phyloP scores from a whole-genome alignment of 257 asterid genomes.

The Nicotiana obtusifolia region DNA sequence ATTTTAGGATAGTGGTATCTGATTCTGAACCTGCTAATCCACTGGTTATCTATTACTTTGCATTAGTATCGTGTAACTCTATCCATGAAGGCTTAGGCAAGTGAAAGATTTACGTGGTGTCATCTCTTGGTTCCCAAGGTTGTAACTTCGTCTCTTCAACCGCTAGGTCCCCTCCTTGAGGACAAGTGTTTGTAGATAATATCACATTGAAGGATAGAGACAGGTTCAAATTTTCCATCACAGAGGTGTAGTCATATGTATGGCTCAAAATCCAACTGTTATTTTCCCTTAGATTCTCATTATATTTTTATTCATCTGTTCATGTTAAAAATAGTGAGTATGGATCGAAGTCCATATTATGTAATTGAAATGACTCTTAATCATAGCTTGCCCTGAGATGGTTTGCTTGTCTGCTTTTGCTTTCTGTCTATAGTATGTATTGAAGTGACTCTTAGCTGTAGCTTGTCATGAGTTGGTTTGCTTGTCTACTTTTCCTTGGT shows the following conservation, averaged over 20 bases:
- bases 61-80: background rate
- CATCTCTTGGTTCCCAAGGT: constrained; percentile 3
- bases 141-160: background rate
- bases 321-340: background rate
- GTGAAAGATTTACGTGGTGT: background rate
- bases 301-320: background rate
- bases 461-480: background rate
- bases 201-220: background rate
- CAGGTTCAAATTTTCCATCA: background rate
- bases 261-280: background rate
- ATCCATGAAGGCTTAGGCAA: background rate
- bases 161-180: background rate
- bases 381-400: background rate
- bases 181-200: background rate
- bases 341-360: background rate
- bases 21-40: background rate
- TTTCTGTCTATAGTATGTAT: background rate
- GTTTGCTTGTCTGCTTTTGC: background rate
- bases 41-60: background rate
- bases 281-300: background rate
- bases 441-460: background rate
- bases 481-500: background rate
- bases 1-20: background rate
- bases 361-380: background rate
- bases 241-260: background rate